Conservation (phyloP, 148 eudicot genomes). For the Tetragonia tetragonoides region DNA sequence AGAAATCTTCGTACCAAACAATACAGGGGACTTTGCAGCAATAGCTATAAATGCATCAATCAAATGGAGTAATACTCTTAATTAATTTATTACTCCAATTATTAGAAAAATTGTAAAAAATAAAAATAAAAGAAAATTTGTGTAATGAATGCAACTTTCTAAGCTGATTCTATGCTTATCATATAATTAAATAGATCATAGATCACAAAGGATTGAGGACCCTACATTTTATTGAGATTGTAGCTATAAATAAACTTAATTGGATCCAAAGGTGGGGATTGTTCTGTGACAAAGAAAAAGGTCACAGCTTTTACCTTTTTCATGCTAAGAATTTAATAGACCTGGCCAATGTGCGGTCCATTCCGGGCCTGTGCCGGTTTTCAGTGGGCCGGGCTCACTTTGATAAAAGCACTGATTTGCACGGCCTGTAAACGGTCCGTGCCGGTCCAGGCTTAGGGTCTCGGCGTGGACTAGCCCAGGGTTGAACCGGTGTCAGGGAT, state of each 20-base stretch:
- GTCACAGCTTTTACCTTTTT: conserved; percentile 4
- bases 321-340: no score
- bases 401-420: no score
- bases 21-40: neutral
- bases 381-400: no score
- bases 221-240: neutral
- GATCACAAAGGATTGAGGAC: neutral
- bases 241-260: neutral
- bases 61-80: no score
- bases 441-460: no score
- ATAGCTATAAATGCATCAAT: conserved; percentile 17
- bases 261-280: conserved; percentile 13
- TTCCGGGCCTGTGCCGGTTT: no score
- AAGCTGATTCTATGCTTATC: neutral
- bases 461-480: no score
- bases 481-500: no score
- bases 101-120: no score
- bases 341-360: no score
- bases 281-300: neutral
- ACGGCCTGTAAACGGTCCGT: no score
- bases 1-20: neutral
- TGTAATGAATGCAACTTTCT: conserved; percentile 22
- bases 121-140: no score
- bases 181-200: neutral
- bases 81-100: neutral